Evolutionary conservation across 257 asterid species (phyloP).

Genomic region (Solanum gracilifrons): DNA sequence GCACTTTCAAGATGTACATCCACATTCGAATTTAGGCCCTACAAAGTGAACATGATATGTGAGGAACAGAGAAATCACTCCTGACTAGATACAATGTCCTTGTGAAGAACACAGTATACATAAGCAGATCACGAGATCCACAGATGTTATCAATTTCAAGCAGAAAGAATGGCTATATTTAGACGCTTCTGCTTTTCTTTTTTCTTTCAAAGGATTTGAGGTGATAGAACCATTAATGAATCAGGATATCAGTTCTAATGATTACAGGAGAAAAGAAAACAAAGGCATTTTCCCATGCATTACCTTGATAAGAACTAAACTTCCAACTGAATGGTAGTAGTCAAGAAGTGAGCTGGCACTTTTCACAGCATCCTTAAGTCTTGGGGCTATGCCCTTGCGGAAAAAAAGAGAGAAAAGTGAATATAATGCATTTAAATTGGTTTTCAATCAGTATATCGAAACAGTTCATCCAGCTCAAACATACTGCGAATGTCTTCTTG

Average conservation of each 20-base stretch:
- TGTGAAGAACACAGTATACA: background rate
- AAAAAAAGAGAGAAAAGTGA: background rate
- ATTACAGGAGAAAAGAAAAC: background rate
- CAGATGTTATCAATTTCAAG: background rate
- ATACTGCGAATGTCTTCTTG: conserved; percentile 43
- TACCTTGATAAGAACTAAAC: conserved; percentile 74
- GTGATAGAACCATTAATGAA: background rate
- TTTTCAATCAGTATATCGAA: background rate
- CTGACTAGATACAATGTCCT: background rate
- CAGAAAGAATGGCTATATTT: background rate
- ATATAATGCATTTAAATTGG: background rate
- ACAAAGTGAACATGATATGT: conserved; percentile 15
- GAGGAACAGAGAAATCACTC: background rate
- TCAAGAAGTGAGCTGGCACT: conserved; percentile 61
- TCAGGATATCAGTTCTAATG: background rate
- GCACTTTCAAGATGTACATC: conserved; percentile 66
- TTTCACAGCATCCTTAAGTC: conserved; percentile 43
- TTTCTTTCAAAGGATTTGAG: background rate
- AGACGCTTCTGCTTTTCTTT: background rate
- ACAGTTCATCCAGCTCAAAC: conserved; percentile 4
- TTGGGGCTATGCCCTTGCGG: conserved; percentile 51
- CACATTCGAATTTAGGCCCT: conserved; percentile 59
- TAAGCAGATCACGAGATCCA: background rate
- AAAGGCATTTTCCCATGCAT: background rate
- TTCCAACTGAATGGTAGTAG: conserved; percentile 59